A percentile compares a stretch with the other conserved stretches of the same genome.
Evolutionary conservation across 75 land plant species (phyloP).

Genomic region (Azolla pinnata): DNA sequence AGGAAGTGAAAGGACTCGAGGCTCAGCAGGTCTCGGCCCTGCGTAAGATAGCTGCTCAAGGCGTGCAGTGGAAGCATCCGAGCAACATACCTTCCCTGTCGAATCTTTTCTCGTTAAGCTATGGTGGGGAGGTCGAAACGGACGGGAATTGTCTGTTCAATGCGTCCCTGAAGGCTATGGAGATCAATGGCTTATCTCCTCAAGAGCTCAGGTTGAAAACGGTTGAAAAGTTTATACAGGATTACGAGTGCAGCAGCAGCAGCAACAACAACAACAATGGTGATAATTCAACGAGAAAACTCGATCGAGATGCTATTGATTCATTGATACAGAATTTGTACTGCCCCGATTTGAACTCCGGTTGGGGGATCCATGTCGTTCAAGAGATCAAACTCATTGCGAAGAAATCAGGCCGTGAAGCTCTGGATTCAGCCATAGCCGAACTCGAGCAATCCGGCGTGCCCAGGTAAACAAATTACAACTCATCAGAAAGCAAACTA

Average conservation of each 20-base stretch:
- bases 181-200: slow-evolving; percentile 16
- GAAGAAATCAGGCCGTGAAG: slow-evolving; percentile 44
- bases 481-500: too few species aligned
- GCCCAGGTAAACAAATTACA: too few species aligned
- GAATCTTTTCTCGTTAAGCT: slow-evolving; percentile 36
- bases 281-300: too few species aligned
- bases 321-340: slow-evolving; percentile 53
- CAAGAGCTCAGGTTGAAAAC: slow-evolving; percentile 52
- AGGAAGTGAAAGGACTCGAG: slow-evolving; percentile 46
- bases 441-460: slow-evolving; percentile 60
- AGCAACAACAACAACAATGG: too few species aligned
- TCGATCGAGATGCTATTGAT: slow-evolving; percentile 19
- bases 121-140: slow-evolving; percentile 83
- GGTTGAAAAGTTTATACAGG: slow-evolving; percentile 59
- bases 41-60: slow-evolving; percentile 25
- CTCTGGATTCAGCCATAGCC: slow-evolving; percentile 39
- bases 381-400: slow-evolving; percentile 83
- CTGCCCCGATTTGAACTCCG: slow-evolving; percentile 57
- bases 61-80: slow-evolving; percentile 68
- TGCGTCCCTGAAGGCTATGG: slow-evolving; percentile 61
- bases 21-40: slow-evolving; percentile 51
- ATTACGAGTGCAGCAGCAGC: too few species aligned
- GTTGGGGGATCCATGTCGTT: slow-evolving; percentile 84
- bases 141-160: slow-evolving; percentile 88
- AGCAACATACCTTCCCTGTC: slow-evolving; percentile 9